Base-by-base conservation (phyloP, 306 rosid genomes). In the Sicyos edulis region DNA sequence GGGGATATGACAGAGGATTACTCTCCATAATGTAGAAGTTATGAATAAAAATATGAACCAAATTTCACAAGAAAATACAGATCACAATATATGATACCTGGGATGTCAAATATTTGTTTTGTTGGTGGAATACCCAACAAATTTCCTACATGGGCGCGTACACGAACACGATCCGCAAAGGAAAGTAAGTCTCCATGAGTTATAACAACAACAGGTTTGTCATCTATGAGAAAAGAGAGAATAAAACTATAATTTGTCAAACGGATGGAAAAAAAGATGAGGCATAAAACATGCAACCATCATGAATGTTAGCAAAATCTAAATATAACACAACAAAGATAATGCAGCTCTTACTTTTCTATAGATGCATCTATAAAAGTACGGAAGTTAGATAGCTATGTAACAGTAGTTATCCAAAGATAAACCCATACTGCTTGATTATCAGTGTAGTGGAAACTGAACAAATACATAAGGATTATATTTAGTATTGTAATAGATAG, bases 171-270 rank as follows among this genome's bases (percentile, higher is more conserved):
- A 12, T 92, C 93, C 64, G 73, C 58, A 51, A 72, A 66, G 14
- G 91, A 87, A 80, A 92, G 96, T 53, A 88, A 90, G 85, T 88
- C 96, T 24, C 98, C 98, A 75, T 92, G 98, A 15, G 93, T 90
- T 54, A 87, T 74, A 70, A 88, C 91, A 71, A 88, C 78, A 37
- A 84, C 85, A 29, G 98, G 98, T 80, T 88, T 90, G 79, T 92
- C 96, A 90, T 92, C 98, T 90, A 82, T 53, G 29, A 67, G 66
- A 72, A 67, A 54, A 72, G 78, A 4, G 16, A 26, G 7, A 21
- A 64, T 40, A 37, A 57, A 22, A 20, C 49, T 42, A 19, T 2
- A 11, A 12, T 45, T 20, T 66, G 12, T 7, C 54, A 45, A 13
- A 17, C 10, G 54, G n/a, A 42, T 63, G 14, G 16, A 34, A 15